Conservation (phyloP, 2,329 filamentous ascomycete species). For the Plectosphaerella plurivora region DNA sequence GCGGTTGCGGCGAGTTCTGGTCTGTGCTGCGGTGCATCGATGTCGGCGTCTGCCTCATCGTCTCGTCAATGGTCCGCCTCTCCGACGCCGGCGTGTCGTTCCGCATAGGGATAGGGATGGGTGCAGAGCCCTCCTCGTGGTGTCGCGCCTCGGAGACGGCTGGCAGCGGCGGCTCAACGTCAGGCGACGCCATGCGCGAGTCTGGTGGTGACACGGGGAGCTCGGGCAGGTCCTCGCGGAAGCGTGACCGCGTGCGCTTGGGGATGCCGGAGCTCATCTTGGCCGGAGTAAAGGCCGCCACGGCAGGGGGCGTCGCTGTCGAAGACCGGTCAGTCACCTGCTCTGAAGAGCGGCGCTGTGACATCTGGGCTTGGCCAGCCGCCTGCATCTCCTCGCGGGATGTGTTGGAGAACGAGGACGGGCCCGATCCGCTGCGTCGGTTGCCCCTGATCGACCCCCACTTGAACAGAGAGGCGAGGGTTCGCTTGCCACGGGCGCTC, state of each 20-base stretch:
- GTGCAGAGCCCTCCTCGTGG: constrained; percentile 11
- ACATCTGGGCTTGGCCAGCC: constrained; percentile 15
- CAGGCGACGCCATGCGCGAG: constrained; percentile 75
- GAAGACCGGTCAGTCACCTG: constrained; percentile 12
- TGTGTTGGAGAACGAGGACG: constrained; percentile 86
- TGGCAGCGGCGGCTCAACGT: constrained; percentile 45
- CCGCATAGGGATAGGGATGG: constrained; percentile 23
- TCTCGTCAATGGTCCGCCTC: constrained; percentile 31
- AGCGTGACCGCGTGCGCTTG: constrained; percentile 82
- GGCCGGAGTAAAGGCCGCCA: constrained; percentile 31
- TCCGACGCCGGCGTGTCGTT: constrained; percentile 45
- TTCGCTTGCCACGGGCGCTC: constrained; percentile 39
- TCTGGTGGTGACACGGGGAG: constrained; percentile 80
- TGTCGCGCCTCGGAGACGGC: constrained; percentile 19
- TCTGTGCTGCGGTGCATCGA: constrained; percentile 29
- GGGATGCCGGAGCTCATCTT: constrained; percentile 46
- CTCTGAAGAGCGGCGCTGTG: constrained; percentile 7
- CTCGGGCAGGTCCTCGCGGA: constrained; percentile 88
- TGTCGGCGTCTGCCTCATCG: constrained; percentile 39
- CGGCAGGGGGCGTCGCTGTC: constrained; percentile 39
- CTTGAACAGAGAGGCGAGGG: constrained; percentile 73
- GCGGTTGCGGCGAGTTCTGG: constrained; percentile 48
- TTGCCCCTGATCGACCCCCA: constrained; percentile 42
- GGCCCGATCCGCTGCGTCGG: constrained; percentile 44
- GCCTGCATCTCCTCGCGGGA: constrained; percentile 78